Conservation (phyloP, 202 grass and related monocot genomes). For the Miscanthus sacchariflorus region DNA sequence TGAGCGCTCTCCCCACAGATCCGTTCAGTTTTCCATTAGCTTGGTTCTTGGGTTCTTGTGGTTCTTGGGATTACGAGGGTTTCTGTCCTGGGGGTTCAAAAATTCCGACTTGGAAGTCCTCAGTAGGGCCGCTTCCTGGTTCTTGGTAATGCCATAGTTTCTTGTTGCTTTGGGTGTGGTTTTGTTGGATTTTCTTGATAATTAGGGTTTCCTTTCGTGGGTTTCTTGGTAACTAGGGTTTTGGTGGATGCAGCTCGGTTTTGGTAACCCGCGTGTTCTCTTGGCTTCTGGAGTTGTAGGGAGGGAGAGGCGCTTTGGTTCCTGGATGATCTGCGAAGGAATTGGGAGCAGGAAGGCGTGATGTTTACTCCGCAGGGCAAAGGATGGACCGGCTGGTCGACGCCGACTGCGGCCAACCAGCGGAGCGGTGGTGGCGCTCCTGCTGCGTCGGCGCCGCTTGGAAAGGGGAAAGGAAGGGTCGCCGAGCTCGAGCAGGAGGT, state of each 20-base stretch:
- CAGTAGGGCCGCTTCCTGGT: not conserved
- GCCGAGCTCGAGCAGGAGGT: slow-evolving; percentile 83
- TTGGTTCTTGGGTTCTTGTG: slow-evolving; percentile 32
- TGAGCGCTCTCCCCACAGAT: slow-evolving; percentile 50
- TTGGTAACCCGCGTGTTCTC: slow-evolving; percentile 29
- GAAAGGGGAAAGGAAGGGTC: slow-evolving; percentile 78
- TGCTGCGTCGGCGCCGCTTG: slow-evolving; percentile 61
- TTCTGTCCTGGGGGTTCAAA: slow-evolving; percentile 3
- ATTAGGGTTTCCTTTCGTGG: slow-evolving; percentile 51
- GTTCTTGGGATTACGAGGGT: slow-evolving; percentile 41
- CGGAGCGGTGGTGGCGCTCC: slow-evolving; percentile 48
- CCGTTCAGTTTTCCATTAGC: not conserved
- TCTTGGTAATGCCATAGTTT: slow-evolving; percentile 36
- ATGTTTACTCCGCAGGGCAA: slow-evolving; percentile 98
- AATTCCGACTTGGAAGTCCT: slow-evolving; percentile 12
- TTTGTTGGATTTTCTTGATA: slow-evolving; percentile 35
- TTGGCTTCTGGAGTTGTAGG: slow-evolving; percentile 46
- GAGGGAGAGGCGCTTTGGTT: slow-evolving; percentile 24
- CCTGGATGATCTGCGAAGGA: slow-evolving; percentile 41
- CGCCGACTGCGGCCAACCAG: slow-evolving; percentile 51
- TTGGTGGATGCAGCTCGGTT: not conserved
- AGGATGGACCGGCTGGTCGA: slow-evolving; percentile 73
- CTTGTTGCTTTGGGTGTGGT: not conserved
- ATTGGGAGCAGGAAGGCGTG: slow-evolving; percentile 28
- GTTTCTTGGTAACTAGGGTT: slow-evolving; percentile 50